A percentile compares a stretch with the other conserved stretches of the same genome.
Conservation (phyloP, 2,329 filamentous ascomycete species). For the Cercospora citrullina region DNA sequence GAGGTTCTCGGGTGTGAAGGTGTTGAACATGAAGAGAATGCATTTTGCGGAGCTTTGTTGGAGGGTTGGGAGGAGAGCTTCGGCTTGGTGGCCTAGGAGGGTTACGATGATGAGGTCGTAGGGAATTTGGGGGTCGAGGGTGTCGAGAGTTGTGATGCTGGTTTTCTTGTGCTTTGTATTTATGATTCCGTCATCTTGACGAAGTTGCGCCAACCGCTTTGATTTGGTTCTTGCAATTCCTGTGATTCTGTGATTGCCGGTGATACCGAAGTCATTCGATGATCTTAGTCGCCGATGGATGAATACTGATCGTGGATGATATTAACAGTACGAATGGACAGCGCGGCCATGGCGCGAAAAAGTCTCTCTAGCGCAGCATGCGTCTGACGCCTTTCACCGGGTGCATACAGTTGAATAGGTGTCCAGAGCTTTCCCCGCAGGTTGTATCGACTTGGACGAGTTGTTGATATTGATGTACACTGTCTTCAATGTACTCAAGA, state of each 20-base stretch:
- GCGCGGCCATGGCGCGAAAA: too few species aligned
- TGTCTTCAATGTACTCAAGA: too few species aligned
- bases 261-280: background rate
- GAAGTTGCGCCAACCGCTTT: background rate
- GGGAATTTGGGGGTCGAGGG: background rate
- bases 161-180: background rate
- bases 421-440: too few species aligned
- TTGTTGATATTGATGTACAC: too few species aligned
- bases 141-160: background rate
- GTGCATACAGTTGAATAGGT: too few species aligned
- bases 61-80: background rate
- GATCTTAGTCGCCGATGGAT: background rate
- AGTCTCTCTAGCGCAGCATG: too few species aligned
- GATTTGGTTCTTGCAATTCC: background rate
- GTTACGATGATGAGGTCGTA: slow-evolving; percentile 6
- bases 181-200: background rate
- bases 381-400: too few species aligned
- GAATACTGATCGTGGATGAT: too few species aligned
- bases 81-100: background rate
- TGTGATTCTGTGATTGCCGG: background rate
- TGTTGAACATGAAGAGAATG: slow-evolving; percentile 7
- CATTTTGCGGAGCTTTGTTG: background rate
- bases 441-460: too few species aligned
- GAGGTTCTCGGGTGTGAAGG: background rate
- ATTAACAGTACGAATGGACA: background rate